Base-by-base conservation (phyloP, 1,284 basidiomycete genomes). In the Neolentinus lepideus region DNA sequence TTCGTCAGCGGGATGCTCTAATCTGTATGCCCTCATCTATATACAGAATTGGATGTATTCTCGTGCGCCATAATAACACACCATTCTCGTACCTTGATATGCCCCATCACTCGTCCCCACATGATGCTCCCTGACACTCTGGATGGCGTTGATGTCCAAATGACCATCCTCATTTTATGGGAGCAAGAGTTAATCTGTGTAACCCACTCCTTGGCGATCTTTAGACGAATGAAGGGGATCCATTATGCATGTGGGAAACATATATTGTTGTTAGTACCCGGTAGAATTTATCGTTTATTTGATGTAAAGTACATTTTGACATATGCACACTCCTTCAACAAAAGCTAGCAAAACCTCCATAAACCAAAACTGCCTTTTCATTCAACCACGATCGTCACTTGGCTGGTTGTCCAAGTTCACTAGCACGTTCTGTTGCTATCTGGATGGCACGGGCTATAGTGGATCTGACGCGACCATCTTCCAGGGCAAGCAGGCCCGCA, bases 371-470 rank as follows among this genome's bases (percentile, higher is more conserved):
- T 25, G 24, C 24, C 43, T 50, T 43, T 43, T 43, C 16, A 6
- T 21, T 16, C 38, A n/a, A 43, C 16, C 3, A 21, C 19, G 3
- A 43, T 50, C 47, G 35, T 54, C 58, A 61, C 29, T 62, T 56
- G 19, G 57, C 51, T 21, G 77, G 77, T 63, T 86, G 81, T 0
- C 91, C 92, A 2, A 94, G 76, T 61, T 90, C 84, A 56, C 87
- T 87, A 0, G 92, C 92, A 22, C 88, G 88, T 61, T 94, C 88
- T 0, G 95, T 93, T 0, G 95, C 95, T 21, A 92, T 83, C 70
- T 99, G 95, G 57, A 99, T 98, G 4, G 91, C 90, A 53, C 97
- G 81, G 9, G 97, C 97, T 65, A 99, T 95, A 0, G 96, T 98
- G 1, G 93, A 95, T 46, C 97, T 82, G 22, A 99, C 88, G 60